Base-by-base conservation (phyloP, 208 protist genomes). In the Trypanosoma melophagium region DNA sequence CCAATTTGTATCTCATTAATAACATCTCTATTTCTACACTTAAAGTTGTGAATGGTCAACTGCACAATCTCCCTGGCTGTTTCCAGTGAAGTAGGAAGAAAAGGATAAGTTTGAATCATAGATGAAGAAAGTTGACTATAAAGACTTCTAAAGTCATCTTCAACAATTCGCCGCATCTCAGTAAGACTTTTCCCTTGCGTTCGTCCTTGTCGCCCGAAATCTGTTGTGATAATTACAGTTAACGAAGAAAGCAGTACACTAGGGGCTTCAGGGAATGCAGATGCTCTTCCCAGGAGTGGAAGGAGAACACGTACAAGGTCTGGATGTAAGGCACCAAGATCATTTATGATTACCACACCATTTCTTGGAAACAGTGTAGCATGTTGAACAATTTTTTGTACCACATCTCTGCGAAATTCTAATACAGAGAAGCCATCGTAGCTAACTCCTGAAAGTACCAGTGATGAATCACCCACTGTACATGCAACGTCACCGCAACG, bases 281-380 rank as follows among this genome's bases (percentile, higher is more conserved):
- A 55, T 21, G 79, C 77, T 40, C 79, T 74, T 10, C 83, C 83
- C 19, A 92, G 69, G 24, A 89, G 54, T 28, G 81, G 83, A 59
- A 83, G 58, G 35, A 92, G 61, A 42, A 86, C 73, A 35, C 74
- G 65, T 69, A 87, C 83, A 52, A 77, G 83, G 45, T 70, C 61
- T 21, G 80, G 82, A 31, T 83, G 72, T 8, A 89, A 53, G 0
- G 74, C 74, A 9, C 73, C 69, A n/a, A 88, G 66, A 31, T 93
- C 83, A 60, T 93, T 90, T 42, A 93, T 65, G 28, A 93, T 81
- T 17, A 93, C 64, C 19, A 93, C 83, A 19, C 87, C 87, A 58
- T 83, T 79, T 51, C 62, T 38, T 49, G 81, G 83, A 60, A 77
- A 80, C 21, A 54, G 51, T 13, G 19, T 56, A 16, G 77, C 79